Base-by-base conservation (phyloP, 78 protist genomes). In the Protostelium mycophagum region DNA sequence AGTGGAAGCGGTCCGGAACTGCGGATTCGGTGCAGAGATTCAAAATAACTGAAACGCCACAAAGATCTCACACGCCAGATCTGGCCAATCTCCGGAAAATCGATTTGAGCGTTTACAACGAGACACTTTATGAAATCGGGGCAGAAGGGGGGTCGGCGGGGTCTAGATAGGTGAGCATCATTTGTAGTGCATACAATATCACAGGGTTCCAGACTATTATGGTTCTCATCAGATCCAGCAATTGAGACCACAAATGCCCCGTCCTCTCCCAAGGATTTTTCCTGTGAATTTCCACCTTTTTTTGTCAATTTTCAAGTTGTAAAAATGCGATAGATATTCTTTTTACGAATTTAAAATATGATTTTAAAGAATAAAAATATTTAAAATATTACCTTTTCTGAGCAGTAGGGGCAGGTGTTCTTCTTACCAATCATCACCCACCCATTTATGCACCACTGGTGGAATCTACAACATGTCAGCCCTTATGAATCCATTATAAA, bases 371-470 rank as follows among this genome's bases (percentile, higher is more conserved):
- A 16, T 36, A 16, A 37, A 25, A 16, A 85, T 85, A 16, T 85
- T 16, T 25, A 5, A 16, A 85, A 25, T 35, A 85, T 37, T 28
- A 94, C 91, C 84, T 91, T 91, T 85, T 94, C 96, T 25, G 28
- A 83, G 94, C 96, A 94, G 87, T 36, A 90, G 29, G 96, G 94
- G 83, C 96, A 94, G 28, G 89, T 86, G 83, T 90, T 85, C 90
- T 91, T 94, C 87, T 94, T 94, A 38, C 96, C 96, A n/a, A 94
- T 38, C 29, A 94, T 63, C 37, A 35, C 0, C 96, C 96, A 94
- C 5, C 96, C 96, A 28, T 84, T 85, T 31, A 94, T 85, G 88
- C 96, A 94, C 1, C 0, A 36, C 25, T 94, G 87, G 89, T 94
- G 96, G 83, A 85, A 92, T 29, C 91, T 25, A 88, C 0, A 16